phyloP scores from a whole-genome alignment of 2,329 filamentous ascomycete species.

The Purpureocillium takamizusanense region DNA sequence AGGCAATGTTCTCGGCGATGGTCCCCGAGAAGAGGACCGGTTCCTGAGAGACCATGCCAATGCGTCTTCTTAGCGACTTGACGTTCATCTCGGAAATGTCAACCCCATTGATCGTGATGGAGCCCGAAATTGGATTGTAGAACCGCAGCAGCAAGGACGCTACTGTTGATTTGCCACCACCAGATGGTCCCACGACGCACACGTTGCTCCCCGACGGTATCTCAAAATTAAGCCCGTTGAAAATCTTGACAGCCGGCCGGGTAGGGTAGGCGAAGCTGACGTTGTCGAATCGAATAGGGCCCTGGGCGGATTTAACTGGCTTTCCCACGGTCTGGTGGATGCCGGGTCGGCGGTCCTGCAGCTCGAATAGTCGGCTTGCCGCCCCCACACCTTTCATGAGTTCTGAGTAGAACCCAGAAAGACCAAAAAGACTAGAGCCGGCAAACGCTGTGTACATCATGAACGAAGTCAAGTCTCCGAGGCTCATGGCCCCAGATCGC shows the following conservation, averaged over 20 bases:
- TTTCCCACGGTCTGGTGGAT: slow-evolving; percentile 80
- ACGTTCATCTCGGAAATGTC: slow-evolving; percentile 84
- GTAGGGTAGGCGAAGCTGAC: slow-evolving; percentile 91
- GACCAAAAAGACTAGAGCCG: slow-evolving; percentile 79
- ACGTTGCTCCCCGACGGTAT: slow-evolving; percentile 92
- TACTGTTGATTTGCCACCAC: slow-evolving; percentile 93
- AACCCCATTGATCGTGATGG: slow-evolving; percentile 73
- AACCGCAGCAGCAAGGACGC: slow-evolving; percentile 86
- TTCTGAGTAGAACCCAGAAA: slow-evolving; percentile 95
- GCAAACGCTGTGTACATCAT: slow-evolving; percentile 95
- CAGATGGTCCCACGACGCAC: slow-evolving; percentile 91
- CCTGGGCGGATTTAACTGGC: slow-evolving; percentile 74
- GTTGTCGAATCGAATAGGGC: slow-evolving; percentile 78
- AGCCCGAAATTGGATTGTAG: slow-evolving; percentile 72
- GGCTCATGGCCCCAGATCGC: slow-evolving; percentile 71
- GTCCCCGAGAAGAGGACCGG: slow-evolving; percentile 85
- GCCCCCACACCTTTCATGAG: slow-evolving; percentile 98
- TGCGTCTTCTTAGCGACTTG: slow-evolving; percentile 84
- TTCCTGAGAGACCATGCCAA: slow-evolving; percentile 92
- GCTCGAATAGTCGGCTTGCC: slow-evolving; percentile 89
- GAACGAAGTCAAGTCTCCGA: slow-evolving; percentile 91
- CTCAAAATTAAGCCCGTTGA: slow-evolving; percentile 78
- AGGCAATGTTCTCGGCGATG: slow-evolving; percentile 83
- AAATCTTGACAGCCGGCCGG: slow-evolving; percentile 82
- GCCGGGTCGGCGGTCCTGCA: slow-evolving; percentile 80